Base-by-base conservation (phyloP, 2,329 filamentous ascomycete genomes). In the Elsinoe ampelina region DNA sequence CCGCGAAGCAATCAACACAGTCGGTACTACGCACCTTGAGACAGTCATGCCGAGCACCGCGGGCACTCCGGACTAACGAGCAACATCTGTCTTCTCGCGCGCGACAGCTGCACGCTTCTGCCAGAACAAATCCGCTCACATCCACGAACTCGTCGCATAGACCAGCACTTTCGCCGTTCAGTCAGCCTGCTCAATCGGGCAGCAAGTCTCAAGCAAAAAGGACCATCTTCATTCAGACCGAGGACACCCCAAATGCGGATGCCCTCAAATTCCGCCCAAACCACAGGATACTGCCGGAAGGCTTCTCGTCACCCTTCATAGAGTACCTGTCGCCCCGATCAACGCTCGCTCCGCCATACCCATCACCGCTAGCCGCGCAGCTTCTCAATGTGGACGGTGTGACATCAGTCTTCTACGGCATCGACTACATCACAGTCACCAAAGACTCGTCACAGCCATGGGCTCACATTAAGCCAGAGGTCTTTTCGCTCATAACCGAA, bases 161-260 rank as follows among this genome's bases (percentile, higher is more conserved):
- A 42, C 66, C 65, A n/a, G 61, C 61, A 2, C 22, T 66, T 13
- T 50, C 55, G 15, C 62, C 62, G 12, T 59, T 58, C n/a, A 59
- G 48, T 43, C 63, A 63, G 15, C 57, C 61, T 2, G 47, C 50
- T 57, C 57, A 52, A 38, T 61, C 35, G 19, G 59, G 20, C 60
- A 63, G 38, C 57, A 61, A 22, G 54, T 36, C 61, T 17, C 63
- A 66, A 58, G 61, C 65, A 13, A 60, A 61, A 52, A 85, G 92
- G 62, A 90, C 84, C 20, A 95, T 98, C 72, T 98, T 97, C 77
- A 98, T 98, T 68, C 93, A 98, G 74, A 97, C 92, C 4, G 92
- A 97, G 69, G 82, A 80, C 62, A 98, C 93, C 1, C 93, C 93
- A 22, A 98, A 98, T 73, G 79, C 84, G n/a, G 90, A 97, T 75